These are phyloP conservation scores for Alternaria infectoria DNA, from an alignment of 2,329 filamentous ascomycete species.

Conservation along the genomic window DNA sequence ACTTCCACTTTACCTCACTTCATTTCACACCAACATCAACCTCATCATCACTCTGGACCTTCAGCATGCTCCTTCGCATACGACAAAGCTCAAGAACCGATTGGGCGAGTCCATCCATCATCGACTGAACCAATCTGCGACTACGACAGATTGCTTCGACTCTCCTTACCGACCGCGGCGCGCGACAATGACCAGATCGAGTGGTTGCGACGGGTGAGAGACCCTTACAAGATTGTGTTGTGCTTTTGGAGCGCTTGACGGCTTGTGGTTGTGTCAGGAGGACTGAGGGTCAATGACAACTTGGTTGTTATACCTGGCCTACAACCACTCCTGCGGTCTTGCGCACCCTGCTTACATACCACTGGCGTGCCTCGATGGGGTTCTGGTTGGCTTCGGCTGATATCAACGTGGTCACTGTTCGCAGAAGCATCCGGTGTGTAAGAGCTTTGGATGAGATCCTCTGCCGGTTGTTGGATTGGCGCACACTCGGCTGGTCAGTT, in stretches of 20 bases:
- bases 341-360: not conserved
- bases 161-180: slow-evolving; percentile 1
- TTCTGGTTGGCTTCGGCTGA: slow-evolving; percentile 1
- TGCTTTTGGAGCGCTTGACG: slow-evolving; percentile 2
- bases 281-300: slow-evolving; percentile 1
- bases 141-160: slow-evolving; percentile 3
- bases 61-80: not conserved
- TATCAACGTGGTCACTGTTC: slow-evolving; percentile 2
- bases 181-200: not conserved
- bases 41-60: not conserved
- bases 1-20: not conserved
- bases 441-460: slow-evolving; percentile 5
- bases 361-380: slow-evolving; percentile 3
- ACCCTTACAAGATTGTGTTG: not conserved
- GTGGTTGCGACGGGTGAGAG: slow-evolving; percentile 1
- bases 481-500: not conserved
- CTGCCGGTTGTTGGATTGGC: not conserved
- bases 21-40: not conserved
- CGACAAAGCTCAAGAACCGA: not conserved
- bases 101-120: slow-evolving; percentile 1
- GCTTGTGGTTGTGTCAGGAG: slow-evolving; percentile 3
- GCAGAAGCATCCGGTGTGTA: not conserved
- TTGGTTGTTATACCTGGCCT: slow-evolving; percentile 4
- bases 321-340: not conserved
- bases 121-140: slow-evolving; percentile 3